These are phyloP conservation scores for Calonectria pseudoturangicola DNA, from an alignment of 2,329 filamentous ascomycete species.

Conservation along the genomic window DNA sequence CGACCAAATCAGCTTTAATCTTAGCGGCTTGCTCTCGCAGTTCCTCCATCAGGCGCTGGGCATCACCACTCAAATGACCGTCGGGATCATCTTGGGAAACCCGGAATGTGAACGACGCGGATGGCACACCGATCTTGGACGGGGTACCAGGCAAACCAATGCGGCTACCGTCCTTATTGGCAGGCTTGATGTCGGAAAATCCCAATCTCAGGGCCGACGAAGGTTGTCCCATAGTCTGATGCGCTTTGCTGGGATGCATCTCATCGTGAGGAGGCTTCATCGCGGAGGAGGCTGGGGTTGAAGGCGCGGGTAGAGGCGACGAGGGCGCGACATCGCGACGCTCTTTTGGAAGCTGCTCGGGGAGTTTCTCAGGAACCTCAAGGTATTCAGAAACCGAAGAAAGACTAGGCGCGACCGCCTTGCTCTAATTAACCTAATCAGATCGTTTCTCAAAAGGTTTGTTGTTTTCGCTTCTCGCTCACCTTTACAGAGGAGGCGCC, in stretches of 20 bases:
- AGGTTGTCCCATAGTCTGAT: constrained; percentile 83
- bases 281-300: constrained; percentile 79
- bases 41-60: constrained; percentile 77
- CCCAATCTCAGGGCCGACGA: constrained; percentile 89
- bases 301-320: constrained; percentile 60
- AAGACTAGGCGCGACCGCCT: constrained; percentile 58
- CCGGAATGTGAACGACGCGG: constrained; percentile 80
- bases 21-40: constrained; percentile 82
- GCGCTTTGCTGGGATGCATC: constrained; percentile 93
- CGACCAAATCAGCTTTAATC: constrained; percentile 81
- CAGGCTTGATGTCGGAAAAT: constrained; percentile 84
- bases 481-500: constrained; percentile 60
- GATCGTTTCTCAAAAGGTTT: constrained; percentile 33
- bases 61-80: constrained; percentile 75
- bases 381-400: constrained; percentile 66
- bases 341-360: constrained; percentile 51
- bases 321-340: constrained; percentile 59
- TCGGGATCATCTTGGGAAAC: constrained; percentile 75
- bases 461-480: constrained; percentile 38
- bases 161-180: constrained; percentile 66
- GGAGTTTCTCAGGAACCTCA: constrained; percentile 59
- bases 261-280: constrained; percentile 84
- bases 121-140: constrained; percentile 73
- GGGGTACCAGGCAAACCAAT: constrained; percentile 75
- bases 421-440: constrained; percentile 52